These are phyloP conservation scores for Aspergillus ochraceus DNA, from an alignment of 2,329 filamentous ascomycete species.

Conservation along the genomic window DNA sequence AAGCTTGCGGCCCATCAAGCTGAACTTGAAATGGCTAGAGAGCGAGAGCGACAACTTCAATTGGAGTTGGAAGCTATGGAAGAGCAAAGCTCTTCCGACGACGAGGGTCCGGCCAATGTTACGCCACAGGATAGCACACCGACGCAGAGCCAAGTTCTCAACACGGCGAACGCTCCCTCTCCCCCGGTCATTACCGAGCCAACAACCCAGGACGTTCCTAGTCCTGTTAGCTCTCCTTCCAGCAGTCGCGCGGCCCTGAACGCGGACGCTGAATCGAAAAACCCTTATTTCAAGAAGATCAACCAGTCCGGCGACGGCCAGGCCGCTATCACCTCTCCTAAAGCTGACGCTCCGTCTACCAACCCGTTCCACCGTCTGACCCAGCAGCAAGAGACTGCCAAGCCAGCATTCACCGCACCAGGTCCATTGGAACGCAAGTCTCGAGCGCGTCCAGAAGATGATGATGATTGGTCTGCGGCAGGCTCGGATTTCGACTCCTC, in stretches of 20 bases:
- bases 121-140: slow-evolving; percentile 62
- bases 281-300: slow-evolving; percentile 92
- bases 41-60: slow-evolving; percentile 86
- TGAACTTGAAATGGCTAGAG: slow-evolving; percentile 87
- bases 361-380: slow-evolving; percentile 94
- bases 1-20: slow-evolving; percentile 81
- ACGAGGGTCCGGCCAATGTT: slow-evolving; percentile 73
- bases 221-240: slow-evolving; percentile 50
- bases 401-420: slow-evolving; percentile 52
- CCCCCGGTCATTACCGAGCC: slow-evolving; percentile 24
- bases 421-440: slow-evolving; percentile 50
- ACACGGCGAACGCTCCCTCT: slow-evolving; percentile 35
- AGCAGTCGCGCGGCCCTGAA: slow-evolving; percentile 55
- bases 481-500: slow-evolving; percentile 75
- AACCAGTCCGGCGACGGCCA: slow-evolving; percentile 64
- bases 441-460: slow-evolving; percentile 58
- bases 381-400: slow-evolving; percentile 58
- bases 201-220: slow-evolving; percentile 49
- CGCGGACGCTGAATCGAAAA: slow-evolving; percentile 77
- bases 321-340: slow-evolving; percentile 37
- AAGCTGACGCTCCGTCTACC: slow-evolving; percentile 65
- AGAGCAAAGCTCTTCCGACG: slow-evolving; percentile 75
- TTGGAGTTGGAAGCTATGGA: slow-evolving; percentile 79
- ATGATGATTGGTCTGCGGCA: slow-evolving; percentile 82
- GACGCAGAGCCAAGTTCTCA: slow-evolving; percentile 57